phyloP scores from a whole-genome alignment of 2,329 filamentous ascomycete genomes.

The Ophiocordyceps camponoti-saundersi region DNA sequence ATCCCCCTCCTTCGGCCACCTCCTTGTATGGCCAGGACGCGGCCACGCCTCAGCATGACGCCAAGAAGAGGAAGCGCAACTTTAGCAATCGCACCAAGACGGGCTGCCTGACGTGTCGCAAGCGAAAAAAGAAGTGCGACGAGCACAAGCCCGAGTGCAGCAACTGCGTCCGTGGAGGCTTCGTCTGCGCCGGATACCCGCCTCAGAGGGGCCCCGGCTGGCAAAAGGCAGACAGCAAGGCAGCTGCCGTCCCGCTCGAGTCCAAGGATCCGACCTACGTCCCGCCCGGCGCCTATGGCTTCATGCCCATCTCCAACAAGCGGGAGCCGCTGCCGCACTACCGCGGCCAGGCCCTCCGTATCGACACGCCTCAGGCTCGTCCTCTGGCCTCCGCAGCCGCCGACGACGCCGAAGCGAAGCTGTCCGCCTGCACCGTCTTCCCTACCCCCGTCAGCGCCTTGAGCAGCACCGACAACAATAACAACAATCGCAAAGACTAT shows the following conservation, averaged over 20 bases:
- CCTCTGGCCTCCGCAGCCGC: conserved; percentile 32
- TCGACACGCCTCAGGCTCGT: conserved; percentile 44
- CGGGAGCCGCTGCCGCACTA: conserved; percentile 42
- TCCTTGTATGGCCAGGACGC: conserved; percentile 30
- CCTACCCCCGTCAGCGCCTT: conserved; percentile 45
- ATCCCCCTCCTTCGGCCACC: conserved; percentile 24
- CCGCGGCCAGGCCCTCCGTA: conserved; percentile 43
- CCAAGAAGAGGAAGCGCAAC: conserved; percentile 57
- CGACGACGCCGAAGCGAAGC: conserved; percentile 44
- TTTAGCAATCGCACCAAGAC: conserved; percentile 96
- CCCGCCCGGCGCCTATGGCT: conserved; percentile 42
- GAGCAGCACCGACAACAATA: conserved; percentile 24
- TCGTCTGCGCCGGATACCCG: conserved; percentile 81
- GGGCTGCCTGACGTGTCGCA: conserved; percentile 80
- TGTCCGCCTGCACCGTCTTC: conserved; percentile 41
- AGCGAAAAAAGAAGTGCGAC: conserved; percentile 95
- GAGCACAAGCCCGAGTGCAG: conserved; percentile 84
- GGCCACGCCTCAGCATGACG: conserved; percentile 38
- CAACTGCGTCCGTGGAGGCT: conserved; percentile 82
- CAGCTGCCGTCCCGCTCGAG: conserved; percentile 56
- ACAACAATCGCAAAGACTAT: conserved; percentile 39
- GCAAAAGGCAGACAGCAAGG: conserved; percentile 59
- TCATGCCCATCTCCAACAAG: conserved; percentile 37
- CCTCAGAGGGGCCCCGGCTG: conserved; percentile 55
- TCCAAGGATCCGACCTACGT: conserved; percentile 60